Conservation (phyloP, 208 protist species). For the Naegleria gruberi region DNA sequence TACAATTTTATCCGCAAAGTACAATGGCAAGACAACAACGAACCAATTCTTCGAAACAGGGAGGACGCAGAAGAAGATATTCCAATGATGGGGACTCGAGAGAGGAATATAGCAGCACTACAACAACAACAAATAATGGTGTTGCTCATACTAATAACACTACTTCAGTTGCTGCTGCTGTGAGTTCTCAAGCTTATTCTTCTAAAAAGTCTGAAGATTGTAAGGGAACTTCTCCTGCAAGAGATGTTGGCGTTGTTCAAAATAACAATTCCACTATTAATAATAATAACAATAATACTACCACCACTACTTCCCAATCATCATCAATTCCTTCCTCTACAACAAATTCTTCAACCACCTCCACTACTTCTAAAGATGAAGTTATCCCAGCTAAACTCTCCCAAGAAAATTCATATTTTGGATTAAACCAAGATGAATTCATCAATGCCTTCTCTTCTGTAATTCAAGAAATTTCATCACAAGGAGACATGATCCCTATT, state of each 20-base stretch:
- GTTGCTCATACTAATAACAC: no score
- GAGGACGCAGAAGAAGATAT: no score
- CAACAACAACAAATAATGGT: no score
- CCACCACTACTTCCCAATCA: neutral
- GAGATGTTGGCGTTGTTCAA: neutral
- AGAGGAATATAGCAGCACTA: no score
- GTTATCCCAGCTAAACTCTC: neutral
- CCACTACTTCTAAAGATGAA: neutral
- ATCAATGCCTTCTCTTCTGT: neutral
- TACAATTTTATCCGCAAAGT: no score
- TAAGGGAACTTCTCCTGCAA: no score
- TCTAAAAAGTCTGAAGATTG: no score
- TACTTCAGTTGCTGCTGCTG: no score
- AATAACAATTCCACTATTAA: neutral
- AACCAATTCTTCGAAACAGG: no score
- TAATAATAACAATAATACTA: neutral
- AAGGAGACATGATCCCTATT: neutral
- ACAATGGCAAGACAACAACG: no score
- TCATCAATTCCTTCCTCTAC: neutral
- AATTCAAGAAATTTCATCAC: neutral
- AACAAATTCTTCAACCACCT: neutral
- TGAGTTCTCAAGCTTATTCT: no score
- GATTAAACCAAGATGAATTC: neutral
- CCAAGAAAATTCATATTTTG: conserved; percentile 1
- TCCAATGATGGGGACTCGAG: no score